These are phyloP conservation scores for Candida awuae DNA, from an alignment of 805 yeast species.

Conservation along the genomic window DNA sequence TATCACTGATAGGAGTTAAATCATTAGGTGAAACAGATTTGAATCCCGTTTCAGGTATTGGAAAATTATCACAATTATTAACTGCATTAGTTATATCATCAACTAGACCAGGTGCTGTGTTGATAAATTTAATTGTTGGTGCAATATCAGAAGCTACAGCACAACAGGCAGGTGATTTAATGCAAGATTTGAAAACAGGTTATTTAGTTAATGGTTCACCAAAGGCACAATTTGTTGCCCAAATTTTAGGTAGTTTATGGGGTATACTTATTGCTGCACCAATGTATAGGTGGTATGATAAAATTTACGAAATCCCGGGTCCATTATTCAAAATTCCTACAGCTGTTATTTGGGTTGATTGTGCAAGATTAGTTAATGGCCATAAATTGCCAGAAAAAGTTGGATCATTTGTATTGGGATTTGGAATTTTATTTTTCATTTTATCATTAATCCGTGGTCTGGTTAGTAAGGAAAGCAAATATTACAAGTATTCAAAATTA, in stretches of 20 bases:
- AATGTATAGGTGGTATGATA: slow-evolving; percentile 75
- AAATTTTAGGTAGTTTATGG: slow-evolving; percentile 79
- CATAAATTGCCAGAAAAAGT: slow-evolving; percentile 82
- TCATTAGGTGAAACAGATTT: slow-evolving; percentile 96
- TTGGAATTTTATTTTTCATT: slow-evolving; percentile 62
- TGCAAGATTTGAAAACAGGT: slow-evolving; percentile 97
- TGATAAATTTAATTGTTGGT: slow-evolving; percentile 86
- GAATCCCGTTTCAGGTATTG: slow-evolving; percentile 95
- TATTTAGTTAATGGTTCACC: slow-evolving; percentile 89
- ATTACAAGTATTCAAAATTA: slow-evolving; percentile 26
- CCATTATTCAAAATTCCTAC: slow-evolving; percentile 82
- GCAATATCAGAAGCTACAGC: slow-evolving; percentile 99
- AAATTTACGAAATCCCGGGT: slow-evolving; percentile 81
- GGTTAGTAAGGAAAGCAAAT: background rate
- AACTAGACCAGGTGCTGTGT: slow-evolving; percentile 68
- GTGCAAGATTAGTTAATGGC: slow-evolving; percentile 88
- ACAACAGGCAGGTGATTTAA: slow-evolving; percentile 95
- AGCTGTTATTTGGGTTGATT: slow-evolving; percentile 93
- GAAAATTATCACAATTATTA: slow-evolving; percentile 82
- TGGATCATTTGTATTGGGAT: slow-evolving; percentile 44
- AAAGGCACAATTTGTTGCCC: slow-evolving; percentile 84
- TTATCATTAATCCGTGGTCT: slow-evolving; percentile 50
- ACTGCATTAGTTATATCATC: slow-evolving; percentile 77
- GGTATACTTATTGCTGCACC: slow-evolving; percentile 71
- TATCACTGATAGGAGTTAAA: slow-evolving; percentile 82